Conservation (phyloP, 805 yeast species). For the Zygosaccharomyces rouxii region DNA sequence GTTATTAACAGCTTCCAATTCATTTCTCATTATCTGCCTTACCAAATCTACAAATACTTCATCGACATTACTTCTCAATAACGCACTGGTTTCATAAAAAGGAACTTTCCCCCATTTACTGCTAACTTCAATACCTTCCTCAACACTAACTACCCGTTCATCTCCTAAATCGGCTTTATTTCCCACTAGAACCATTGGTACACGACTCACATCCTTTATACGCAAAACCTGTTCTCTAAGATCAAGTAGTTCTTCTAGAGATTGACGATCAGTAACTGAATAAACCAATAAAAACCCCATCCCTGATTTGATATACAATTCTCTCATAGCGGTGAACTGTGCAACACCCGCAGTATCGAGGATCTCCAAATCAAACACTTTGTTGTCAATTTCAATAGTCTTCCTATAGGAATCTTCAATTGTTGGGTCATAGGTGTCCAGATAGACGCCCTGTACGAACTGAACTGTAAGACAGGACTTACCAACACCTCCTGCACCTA, state of each 20-base stretch:
- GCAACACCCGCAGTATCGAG: conserved; percentile 94
- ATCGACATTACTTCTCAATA: conserved; percentile 81
- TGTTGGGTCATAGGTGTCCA: conserved; percentile 93
- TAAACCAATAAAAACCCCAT: conserved; percentile 87
- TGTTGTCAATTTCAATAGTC: conserved; percentile 81
- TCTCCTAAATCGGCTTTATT: conserved; percentile 81
- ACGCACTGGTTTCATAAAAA: conserved; percentile 91
- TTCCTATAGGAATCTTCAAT: conserved; percentile 94
- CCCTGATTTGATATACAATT: conserved; percentile 79
- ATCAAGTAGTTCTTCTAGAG: conserved; percentile 72
- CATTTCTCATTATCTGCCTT: conserved; percentile 62
- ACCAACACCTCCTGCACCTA: conserved; percentile 98
- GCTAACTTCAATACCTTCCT: conserved; percentile 78
- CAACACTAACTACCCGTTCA: conserved; percentile 71
- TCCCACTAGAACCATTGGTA: conserved; percentile 88
- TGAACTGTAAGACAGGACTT: conserved; percentile 91
- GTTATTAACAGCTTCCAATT: conserved; percentile 22
- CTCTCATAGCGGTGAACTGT: conserved; percentile 94
- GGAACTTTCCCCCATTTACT: conserved; percentile 87
- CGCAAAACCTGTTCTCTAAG: conserved; percentile 79
- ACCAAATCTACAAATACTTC: conserved; percentile 87
- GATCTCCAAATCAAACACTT: conserved; percentile 80
- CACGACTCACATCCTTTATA: conserved; percentile 67
- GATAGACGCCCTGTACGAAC: conserved; percentile 83
- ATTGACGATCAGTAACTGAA: conserved; percentile 70